These are phyloP conservation scores for Schrenkiella parvula DNA, from an alignment of 345 rosid species.

Conservation along the genomic window DNA sequence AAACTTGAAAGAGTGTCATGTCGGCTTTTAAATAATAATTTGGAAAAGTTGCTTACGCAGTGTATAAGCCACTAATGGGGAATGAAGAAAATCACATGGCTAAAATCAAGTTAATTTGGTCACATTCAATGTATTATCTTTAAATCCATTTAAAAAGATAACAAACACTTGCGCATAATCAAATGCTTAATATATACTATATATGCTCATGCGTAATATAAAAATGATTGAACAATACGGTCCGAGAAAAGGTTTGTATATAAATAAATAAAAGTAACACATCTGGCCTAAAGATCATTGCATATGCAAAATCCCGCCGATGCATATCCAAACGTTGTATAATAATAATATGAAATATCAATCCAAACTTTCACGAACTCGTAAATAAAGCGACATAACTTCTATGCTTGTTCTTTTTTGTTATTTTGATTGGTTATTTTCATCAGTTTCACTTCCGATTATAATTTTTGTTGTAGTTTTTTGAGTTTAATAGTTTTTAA, in stretches of 20 bases:
- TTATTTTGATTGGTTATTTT: no score
- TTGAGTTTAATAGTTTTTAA: no score
- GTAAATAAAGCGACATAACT: not conserved
- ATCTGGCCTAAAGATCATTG: slow-evolving; percentile 4
- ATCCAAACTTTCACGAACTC: not conserved
- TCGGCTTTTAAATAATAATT: not conserved
- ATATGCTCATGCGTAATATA: not conserved
- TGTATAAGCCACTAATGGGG: slow-evolving; percentile 11
- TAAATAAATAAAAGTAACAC: not conserved
- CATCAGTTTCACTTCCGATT: no score
- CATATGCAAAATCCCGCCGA: not conserved
- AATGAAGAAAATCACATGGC: not conserved
- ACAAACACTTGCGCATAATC: not conserved
- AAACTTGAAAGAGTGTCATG: slow-evolving; percentile 9
- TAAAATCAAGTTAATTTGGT: not conserved
- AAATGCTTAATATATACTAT: not conserved
- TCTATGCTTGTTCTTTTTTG: no score
- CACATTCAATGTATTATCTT: slow-evolving; percentile 18
- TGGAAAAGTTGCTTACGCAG: not conserved
- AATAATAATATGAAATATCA: not conserved
- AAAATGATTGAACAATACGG: not conserved
- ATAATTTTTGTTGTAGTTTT: no score
- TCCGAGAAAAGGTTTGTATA: not conserved
- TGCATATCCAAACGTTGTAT: not conserved
- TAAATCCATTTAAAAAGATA: not conserved